Evolutionary conservation across 345 rosid genomes (phyloP).

Genomic region (Hevea brasiliensis): DNA sequence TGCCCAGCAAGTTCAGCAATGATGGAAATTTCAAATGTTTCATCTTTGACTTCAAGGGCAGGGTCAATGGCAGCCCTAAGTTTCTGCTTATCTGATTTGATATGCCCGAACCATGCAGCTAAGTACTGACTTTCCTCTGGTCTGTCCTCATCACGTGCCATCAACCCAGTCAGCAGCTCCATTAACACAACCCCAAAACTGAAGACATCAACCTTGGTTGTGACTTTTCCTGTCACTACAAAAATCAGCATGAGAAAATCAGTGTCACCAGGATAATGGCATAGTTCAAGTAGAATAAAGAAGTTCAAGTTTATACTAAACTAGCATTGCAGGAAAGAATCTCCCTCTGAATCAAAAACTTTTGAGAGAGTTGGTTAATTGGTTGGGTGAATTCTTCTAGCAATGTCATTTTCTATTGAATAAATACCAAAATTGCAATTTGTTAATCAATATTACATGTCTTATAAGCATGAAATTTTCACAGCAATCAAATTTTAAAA

Average conservation of each 20-base stretch:
- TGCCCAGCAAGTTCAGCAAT: slow-evolving; percentile 75
- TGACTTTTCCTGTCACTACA: slow-evolving; percentile 72
- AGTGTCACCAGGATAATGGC: neutral
- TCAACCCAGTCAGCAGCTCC: slow-evolving; percentile 69
- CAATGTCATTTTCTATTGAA: too few species aligned
- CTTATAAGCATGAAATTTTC: neutral
- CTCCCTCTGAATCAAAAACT: neutral
- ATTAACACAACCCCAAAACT: slow-evolving; percentile 76
- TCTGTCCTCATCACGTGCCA: slow-evolving; percentile 68
- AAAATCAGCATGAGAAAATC: slow-evolving; percentile 8
- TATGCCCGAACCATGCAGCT: slow-evolving; percentile 71
- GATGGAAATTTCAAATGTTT: slow-evolving; percentile 48
- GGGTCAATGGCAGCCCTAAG: slow-evolving; percentile 61
- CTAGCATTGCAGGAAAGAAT: neutral
- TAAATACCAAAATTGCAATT: too few species aligned
- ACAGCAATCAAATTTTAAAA: too few species aligned
- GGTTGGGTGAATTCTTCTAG: neutral
- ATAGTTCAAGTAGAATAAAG: slow-evolving; percentile 3
- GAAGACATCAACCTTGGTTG: slow-evolving; percentile 75
- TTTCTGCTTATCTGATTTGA: slow-evolving; percentile 55
- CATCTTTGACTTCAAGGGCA: slow-evolving; percentile 48
- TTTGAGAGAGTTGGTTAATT: neutral
- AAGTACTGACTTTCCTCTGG: slow-evolving; percentile 75
- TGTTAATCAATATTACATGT: neutral
- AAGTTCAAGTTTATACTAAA: neutral